phyloP scores from a whole-genome alignment of 2,329 filamentous ascomycete genomes.

The Xylaria sp. region DNA sequence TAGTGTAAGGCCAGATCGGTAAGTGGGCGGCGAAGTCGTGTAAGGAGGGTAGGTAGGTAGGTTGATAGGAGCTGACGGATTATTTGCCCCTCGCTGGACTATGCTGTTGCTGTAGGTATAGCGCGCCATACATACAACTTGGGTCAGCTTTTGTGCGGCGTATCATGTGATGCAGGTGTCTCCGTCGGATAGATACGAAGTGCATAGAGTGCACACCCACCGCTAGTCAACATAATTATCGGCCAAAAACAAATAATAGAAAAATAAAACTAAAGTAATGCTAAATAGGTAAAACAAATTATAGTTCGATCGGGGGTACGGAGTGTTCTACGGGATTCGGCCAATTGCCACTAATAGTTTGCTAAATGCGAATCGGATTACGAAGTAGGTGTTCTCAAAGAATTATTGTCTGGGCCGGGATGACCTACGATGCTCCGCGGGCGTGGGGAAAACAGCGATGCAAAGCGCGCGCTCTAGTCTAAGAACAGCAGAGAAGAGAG shows the following conservation, averaged over 20 bases:
- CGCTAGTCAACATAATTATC: not conserved
- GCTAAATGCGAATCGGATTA: not conserved
- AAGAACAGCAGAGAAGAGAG: slow-evolving; percentile 7
- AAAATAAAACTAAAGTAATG: not conserved
- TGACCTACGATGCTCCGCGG: slow-evolving; percentile 4
- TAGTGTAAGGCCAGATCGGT: not conserved
- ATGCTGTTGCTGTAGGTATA: slow-evolving; percentile 1
- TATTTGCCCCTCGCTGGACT: slow-evolving; percentile 14
- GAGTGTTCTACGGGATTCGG: slow-evolving; percentile 10
- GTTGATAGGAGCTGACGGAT: slow-evolving; percentile 16
- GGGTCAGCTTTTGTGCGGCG: slow-evolving; percentile 5
- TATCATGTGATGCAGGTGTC: slow-evolving; percentile 27
- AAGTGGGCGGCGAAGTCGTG: not conserved
- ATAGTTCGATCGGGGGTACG: not conserved
- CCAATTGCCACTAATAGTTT: not conserved
- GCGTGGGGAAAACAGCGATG: slow-evolving; percentile 19
- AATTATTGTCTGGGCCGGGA: slow-evolving; percentile 2
- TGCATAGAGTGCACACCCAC: not conserved
- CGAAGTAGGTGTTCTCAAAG: not conserved
- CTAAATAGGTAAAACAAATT: no score
- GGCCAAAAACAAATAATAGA: no score
- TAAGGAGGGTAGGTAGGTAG: not conserved
- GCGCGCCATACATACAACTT: slow-evolving; percentile 2
- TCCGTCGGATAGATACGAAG: slow-evolving; percentile 7
- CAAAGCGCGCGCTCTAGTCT: not conserved